Percentiles rank a stretch among this genome's conserved stretches.
phyloP scores from a whole-genome alignment of 306 rosid genomes.

The Vicia sativa region DNA sequence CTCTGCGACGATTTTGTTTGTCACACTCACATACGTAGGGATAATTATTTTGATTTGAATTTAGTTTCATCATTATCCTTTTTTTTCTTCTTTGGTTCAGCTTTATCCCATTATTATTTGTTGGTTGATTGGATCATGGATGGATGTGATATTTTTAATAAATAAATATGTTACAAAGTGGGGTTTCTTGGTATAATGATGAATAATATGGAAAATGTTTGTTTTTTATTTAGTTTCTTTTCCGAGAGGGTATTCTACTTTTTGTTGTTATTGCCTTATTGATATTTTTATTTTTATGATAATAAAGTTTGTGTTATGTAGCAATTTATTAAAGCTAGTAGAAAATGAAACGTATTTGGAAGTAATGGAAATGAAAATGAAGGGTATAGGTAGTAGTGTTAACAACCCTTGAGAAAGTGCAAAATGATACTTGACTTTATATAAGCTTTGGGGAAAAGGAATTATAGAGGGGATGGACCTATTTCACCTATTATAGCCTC shows the following conservation, averaged over 20 bases:
- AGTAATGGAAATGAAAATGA: conserved; percentile 17
- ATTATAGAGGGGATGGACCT: conserved; percentile 48
- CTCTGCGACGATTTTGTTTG: conserved; percentile 25
- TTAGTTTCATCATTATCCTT: conserved; percentile 7
- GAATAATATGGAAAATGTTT: not conserved
- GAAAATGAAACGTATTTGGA: conserved; percentile 15
- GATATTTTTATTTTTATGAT: too few species aligned
- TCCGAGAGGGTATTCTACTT: not conserved
- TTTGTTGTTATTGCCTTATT: conserved; percentile 4
- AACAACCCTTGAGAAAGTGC: conserved; percentile 23
- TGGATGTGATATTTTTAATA: not conserved
- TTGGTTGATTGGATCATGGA: not conserved
- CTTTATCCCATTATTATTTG: conserved; percentile 9
- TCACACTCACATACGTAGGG: conserved; percentile 11
- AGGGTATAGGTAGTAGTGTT: conserved; percentile 3
- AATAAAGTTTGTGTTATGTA: not conserved
- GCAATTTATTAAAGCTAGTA: conserved; percentile 6
- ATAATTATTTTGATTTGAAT: conserved; percentile 10
- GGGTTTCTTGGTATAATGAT: not conserved
- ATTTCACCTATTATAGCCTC: conserved; percentile 36
- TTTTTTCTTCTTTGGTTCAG: not conserved
- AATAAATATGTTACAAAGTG: not conserved
- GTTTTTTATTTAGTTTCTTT: not conserved
- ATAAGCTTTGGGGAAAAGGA: conserved; percentile 43
- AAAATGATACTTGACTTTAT: conserved; percentile 37